A percentile compares a stretch with the other conserved stretches of the same genome.
These are phyloP conservation scores for Crotalaria pallida DNA, from an alignment of 306 rosid genomes.

Conservation along the genomic window DNA sequence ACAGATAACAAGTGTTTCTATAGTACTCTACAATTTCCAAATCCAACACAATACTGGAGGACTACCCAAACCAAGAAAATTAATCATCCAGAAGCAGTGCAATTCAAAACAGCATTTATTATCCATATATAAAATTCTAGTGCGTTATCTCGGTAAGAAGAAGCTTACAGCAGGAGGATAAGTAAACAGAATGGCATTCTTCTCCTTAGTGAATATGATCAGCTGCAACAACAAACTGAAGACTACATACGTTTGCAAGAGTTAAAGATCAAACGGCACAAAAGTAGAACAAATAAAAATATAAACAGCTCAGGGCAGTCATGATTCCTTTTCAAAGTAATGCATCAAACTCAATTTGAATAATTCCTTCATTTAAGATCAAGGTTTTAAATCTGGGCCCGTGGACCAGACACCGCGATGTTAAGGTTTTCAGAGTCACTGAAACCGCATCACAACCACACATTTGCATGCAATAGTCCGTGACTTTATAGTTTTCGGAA, in stretches of 20 bases:
- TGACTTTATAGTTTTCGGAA: too few relatives aligned
- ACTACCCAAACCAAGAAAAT: not conserved
- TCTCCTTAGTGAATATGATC: conserved; percentile 80
- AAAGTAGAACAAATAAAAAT: not conserved
- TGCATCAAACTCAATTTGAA: not conserved
- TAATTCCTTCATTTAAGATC: not conserved
- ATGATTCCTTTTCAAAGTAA: not conserved
- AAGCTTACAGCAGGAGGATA: conserved; percentile 72
- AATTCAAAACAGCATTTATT: conserved; percentile 8
- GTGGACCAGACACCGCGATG: too few relatives aligned
- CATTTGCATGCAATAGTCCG: too few relatives aligned
- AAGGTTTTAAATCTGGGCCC: too few relatives aligned
- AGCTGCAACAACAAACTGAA: conserved; percentile 81
- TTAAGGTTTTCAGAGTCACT: too few relatives aligned
- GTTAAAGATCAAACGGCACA: conserved; percentile 52
- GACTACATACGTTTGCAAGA: conserved; percentile 72
- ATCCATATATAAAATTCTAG: not conserved
- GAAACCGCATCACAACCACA: too few relatives aligned
- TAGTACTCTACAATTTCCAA: not conserved
- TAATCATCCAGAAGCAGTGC: not conserved
- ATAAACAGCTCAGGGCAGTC: conserved; percentile 1
- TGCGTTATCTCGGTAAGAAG: not conserved
- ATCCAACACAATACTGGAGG: not conserved
- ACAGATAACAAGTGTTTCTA: conserved; percentile 1
- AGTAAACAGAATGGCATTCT: conserved; percentile 81